A percentile compares a stretch with the other conserved stretches of the same genome.
Evolutionary conservation across 495 filamentous ascomycete species (phyloP).

Genomic region (Tuber microsphaerosporum): DNA sequence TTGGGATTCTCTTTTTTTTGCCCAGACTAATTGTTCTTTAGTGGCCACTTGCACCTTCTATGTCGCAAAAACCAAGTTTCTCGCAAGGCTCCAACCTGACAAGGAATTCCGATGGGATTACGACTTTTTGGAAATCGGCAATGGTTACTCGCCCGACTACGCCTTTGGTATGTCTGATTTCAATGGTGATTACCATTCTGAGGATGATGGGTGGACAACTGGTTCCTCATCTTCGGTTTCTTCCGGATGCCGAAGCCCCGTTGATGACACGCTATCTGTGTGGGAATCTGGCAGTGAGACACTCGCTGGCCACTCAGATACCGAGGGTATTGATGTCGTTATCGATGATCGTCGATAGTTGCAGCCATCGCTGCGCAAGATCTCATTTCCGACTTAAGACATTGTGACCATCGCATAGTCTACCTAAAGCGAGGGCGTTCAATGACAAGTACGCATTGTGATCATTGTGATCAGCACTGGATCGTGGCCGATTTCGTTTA

Average conservation of each 20-base stretch:
- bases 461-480: slow-evolving; percentile 15
- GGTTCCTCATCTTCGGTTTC: slow-evolving; percentile 68
- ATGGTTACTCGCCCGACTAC: slow-evolving; percentile 44
- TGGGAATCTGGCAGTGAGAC: slow-evolving; percentile 47
- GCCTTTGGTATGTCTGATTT: slow-evolving; percentile 53
- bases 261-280: slow-evolving; percentile 54
- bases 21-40: slow-evolving; percentile 18
- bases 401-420: background rate
- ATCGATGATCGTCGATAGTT: slow-evolving; percentile 14
- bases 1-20: background rate
- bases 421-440: slow-evolving; percentile 16
- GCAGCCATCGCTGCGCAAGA: background rate
- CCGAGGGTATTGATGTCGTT: slow-evolving; percentile 23
- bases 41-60: slow-evolving; percentile 78
- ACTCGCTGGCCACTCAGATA: slow-evolving; percentile 33
- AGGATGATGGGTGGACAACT: slow-evolving; percentile 65
- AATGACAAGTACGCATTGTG: slow-evolving; percentile 6
- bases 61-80: slow-evolving; percentile 67
- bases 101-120: slow-evolving; percentile 93
- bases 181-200: slow-evolving; percentile 45
- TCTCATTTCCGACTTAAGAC: background rate
- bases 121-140: slow-evolving; percentile 80
- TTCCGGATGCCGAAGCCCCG: slow-evolving; percentile 53
- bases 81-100: slow-evolving; percentile 74
- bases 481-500: slow-evolving; percentile 5